Evolutionary conservation across 2,329 filamentous ascomycete species (phyloP).

Genomic region (Ophiostoma triangulosporum): DNA sequence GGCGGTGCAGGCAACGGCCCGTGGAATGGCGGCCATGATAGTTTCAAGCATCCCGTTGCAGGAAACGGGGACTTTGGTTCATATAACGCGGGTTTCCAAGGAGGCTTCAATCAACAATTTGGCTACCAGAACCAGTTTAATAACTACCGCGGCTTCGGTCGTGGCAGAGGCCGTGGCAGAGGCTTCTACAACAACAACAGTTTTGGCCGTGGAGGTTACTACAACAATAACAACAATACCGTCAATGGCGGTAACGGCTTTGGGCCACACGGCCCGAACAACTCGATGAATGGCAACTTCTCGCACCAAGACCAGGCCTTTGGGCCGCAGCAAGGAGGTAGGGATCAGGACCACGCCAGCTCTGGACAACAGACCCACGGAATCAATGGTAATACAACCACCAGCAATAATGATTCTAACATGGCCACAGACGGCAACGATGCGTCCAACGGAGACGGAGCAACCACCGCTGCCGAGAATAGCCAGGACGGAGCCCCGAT

Average conservation of each 20-base stretch:
- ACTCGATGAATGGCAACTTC: background rate
- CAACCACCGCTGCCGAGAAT: background rate
- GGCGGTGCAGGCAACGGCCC: conserved; percentile 59
- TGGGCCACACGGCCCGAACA: conserved; percentile 1
- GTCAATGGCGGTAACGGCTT: conserved; percentile 12
- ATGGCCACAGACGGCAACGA: background rate
- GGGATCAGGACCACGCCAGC: background rate
- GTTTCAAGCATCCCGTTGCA: conserved; percentile 77
- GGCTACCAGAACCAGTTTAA: conserved; percentile 62
- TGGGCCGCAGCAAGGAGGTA: background rate
- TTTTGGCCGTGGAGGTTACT: conserved; percentile 42
- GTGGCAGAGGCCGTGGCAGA: conserved; percentile 52
- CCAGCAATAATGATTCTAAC: background rate
- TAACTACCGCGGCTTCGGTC: conserved; percentile 60
- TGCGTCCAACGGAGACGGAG: background rate
- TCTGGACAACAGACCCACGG: background rate
- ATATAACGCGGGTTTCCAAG: conserved; percentile 64
- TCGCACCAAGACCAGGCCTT: conserved; percentile 4
- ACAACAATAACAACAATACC: conserved; percentile 25
- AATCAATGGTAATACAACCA: background rate
- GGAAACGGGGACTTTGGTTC: conserved; percentile 67
- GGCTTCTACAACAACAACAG: conserved; percentile 41
- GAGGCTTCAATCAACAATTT: conserved; percentile 70
- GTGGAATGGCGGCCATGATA: conserved; percentile 77
- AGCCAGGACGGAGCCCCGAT: background rate